These are phyloP conservation scores for Botrytis elliptica DNA, from an alignment of 2,329 filamentous ascomycete species.

Conservation along the genomic window DNA sequence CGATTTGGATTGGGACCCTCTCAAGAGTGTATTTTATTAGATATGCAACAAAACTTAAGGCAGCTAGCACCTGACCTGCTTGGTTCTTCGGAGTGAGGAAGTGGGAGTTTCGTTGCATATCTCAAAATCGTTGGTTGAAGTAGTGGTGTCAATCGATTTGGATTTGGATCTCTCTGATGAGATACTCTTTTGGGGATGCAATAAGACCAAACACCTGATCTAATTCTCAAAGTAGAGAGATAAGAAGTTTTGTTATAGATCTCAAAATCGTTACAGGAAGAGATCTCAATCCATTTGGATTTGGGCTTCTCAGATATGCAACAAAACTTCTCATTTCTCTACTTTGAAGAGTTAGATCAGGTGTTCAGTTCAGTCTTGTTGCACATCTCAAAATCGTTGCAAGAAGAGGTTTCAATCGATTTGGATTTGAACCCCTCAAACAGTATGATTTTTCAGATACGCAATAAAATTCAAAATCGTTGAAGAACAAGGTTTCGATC, in stretches of 20 bases:
- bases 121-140: not conserved
- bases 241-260: too few relatives aligned
- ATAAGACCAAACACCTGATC: too few relatives aligned
- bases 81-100: not conserved
- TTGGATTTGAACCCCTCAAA: not conserved
- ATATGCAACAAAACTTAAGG: not conserved
- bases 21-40: not conserved
- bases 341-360: too few relatives aligned
- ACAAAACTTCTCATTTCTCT: not conserved
- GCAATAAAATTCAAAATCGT: too few relatives aligned
- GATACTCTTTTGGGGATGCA: not conserved
- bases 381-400: not conserved
- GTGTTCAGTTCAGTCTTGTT: too few relatives aligned
- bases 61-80: not conserved
- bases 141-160: not conserved
- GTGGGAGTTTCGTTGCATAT: not conserved
- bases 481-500: too few relatives aligned
- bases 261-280: too few relatives aligned
- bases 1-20: fast-evolving
- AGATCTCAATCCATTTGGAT: too few relatives aligned
- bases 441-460: too few relatives aligned
- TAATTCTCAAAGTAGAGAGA: too few relatives aligned
- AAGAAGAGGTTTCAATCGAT: not conserved
- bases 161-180: not conserved
- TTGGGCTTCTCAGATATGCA: not conserved